A percentile compares a stretch with the other conserved stretches of the same genome.
Conservation (phyloP, 1,284 basidiomycete species). For the Cutaneotrichosporon sp. region DNA sequence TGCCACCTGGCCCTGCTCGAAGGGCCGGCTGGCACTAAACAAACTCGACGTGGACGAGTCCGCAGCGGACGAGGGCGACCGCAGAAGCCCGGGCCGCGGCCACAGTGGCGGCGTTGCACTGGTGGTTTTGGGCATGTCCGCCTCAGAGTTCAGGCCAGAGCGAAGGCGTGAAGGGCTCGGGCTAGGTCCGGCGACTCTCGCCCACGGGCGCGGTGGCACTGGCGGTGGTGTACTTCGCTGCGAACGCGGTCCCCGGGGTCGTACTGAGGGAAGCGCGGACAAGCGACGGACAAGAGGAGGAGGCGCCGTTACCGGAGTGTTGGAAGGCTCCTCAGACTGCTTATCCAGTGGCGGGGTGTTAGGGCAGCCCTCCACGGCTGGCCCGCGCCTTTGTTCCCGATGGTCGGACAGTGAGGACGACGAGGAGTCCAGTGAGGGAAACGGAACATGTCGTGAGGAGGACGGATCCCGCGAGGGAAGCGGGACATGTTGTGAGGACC, state of each 20-base stretch:
- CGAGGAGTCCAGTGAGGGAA: conserved; percentile 3
- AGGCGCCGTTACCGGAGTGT: no score
- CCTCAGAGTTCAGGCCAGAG: background rate
- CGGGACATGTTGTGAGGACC: no score
- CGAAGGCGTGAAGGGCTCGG: background rate
- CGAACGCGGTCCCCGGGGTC: conserved; percentile 20
- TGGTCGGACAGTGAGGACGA: conserved; percentile 9
- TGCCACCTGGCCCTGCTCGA: no score
- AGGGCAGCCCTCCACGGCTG: no score
- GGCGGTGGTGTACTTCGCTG: conserved; percentile 24
- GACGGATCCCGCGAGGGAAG: no score
- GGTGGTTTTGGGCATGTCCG: no score
- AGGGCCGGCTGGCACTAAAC: background rate
- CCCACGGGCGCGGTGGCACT: conserved; percentile 29
- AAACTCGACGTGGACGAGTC: background rate
- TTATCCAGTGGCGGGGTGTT: no score
- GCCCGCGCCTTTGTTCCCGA: no score
- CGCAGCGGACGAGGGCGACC: background rate
- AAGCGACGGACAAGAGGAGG: no score
- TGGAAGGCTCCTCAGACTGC: no score
- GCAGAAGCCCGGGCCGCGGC: no score
- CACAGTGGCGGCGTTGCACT: no score
- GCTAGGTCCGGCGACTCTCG: background rate
- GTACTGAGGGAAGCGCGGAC: background rate
- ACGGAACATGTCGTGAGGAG: background rate